Evolutionary conservation across 2,329 filamentous ascomycete genomes (phyloP).

Genomic region (Sarocladium strictum): DNA sequence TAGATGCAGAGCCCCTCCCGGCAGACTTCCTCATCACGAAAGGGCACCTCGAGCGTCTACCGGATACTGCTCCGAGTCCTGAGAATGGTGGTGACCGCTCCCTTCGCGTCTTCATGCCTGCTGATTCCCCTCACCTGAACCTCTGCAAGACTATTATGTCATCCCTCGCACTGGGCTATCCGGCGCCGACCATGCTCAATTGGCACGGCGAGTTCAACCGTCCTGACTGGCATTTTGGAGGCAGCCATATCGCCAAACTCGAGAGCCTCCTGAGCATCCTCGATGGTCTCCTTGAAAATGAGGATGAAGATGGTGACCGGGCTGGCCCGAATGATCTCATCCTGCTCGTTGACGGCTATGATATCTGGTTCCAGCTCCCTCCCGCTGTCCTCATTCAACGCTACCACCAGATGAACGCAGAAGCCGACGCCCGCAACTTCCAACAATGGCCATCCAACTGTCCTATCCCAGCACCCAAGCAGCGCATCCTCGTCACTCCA

Average conservation of each 20-base stretch:
- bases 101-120: slow-evolving; percentile 32
- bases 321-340: slow-evolving; percentile 25
- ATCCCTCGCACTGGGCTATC: slow-evolving; percentile 31
- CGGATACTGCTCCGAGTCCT: not conserved
- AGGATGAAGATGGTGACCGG: slow-evolving; percentile 5
- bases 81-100: slow-evolving; percentile 15
- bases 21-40: not conserved
- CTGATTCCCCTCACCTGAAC: slow-evolving; percentile 28
- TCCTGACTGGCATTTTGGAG: slow-evolving; percentile 29
- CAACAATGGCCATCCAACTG: slow-evolving; percentile 22
- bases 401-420: slow-evolving; percentile 27
- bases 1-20: not conserved
- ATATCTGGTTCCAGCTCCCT: slow-evolving; percentile 34
- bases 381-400: slow-evolving; percentile 29
- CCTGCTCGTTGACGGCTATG: slow-evolving; percentile 31
- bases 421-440: slow-evolving; percentile 24
- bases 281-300: slow-evolving; percentile 20
- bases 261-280: slow-evolving; percentile 26
- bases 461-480: slow-evolving; percentile 23
- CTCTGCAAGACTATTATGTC: slow-evolving; percentile 34
- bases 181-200: slow-evolving; percentile 29
- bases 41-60: not conserved
- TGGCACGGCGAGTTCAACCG: slow-evolving; percentile 32
- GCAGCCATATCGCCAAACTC: slow-evolving; percentile 33
- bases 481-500: slow-evolving; percentile 26